A percentile compares a stretch with the other conserved stretches of the same genome.
These are phyloP conservation scores for Nigrograna mackinnonii DNA, from an alignment of 2,329 filamentous ascomycete genomes.

Conservation along the genomic window DNA sequence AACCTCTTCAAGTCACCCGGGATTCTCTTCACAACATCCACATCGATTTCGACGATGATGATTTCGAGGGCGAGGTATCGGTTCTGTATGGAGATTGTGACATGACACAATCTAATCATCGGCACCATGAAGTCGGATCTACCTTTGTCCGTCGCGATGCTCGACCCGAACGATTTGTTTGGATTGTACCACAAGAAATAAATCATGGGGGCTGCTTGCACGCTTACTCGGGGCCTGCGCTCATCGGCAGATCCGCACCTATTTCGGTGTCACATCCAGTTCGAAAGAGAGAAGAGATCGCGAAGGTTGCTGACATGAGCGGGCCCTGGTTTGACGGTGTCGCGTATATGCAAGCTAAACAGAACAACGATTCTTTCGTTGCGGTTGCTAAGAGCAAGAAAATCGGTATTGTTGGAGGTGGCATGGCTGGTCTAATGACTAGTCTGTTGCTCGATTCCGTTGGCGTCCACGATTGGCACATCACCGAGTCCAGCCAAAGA, in stretches of 20 bases:
- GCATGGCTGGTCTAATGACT: constrained; percentile 69
- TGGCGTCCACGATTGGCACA: constrained; percentile 63
- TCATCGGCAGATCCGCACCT: constrained; percentile 48
- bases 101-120: constrained; percentile 34
- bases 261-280: constrained; percentile 41
- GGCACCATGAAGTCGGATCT: constrained; percentile 49
- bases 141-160: constrained; percentile 35
- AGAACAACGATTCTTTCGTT: constrained; percentile 57
- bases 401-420: constrained; percentile 67
- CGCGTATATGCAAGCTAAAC: constrained; percentile 58
- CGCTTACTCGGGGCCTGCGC: constrained; percentile 43
- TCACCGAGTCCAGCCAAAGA: constrained; percentile 63
- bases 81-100: constrained; percentile 52
- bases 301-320: constrained; percentile 56
- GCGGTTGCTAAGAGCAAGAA: constrained; percentile 59
- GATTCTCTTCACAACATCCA: constrained; percentile 55
- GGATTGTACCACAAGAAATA: constrained; percentile 49
- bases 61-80: constrained; percentile 48
- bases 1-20: constrained; percentile 35
- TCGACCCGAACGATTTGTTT: constrained; percentile 52
- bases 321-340: constrained; percentile 72
- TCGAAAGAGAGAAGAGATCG: constrained; percentile 41
- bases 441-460: constrained; percentile 50
- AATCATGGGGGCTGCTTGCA: constrained; percentile 47
- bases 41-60: constrained; percentile 44